Evolutionary conservation across 2,329 filamentous ascomycete genomes (phyloP).

Genomic region (Fusarium pseudonygamai): DNA sequence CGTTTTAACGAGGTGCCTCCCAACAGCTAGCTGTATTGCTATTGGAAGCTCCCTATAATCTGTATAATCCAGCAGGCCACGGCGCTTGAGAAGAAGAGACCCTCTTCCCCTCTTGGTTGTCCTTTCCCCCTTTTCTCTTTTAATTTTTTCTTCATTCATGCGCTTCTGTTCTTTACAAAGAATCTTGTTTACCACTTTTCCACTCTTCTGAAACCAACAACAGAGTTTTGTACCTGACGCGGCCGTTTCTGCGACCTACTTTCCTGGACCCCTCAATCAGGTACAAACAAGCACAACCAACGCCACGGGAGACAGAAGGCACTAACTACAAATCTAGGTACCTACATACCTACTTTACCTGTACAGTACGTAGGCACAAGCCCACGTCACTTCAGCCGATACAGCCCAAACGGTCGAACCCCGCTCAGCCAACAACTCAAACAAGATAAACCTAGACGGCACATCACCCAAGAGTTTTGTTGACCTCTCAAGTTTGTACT

Average conservation of each 20-base stretch:
- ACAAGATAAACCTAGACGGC: slow-evolving; percentile 12
- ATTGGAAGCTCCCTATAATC: background rate
- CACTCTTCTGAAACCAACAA: slow-evolving; percentile 3
- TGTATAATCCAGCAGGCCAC: slow-evolving; percentile 2
- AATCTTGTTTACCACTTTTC: background rate
- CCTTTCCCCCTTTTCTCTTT: background rate
- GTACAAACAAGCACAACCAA: background rate
- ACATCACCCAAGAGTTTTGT: background rate
- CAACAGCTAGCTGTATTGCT: background rate
- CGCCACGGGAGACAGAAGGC: slow-evolving; percentile 6
- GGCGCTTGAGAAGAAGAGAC: slow-evolving; percentile 27
- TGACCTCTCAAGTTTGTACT: background rate
- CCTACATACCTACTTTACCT: slow-evolving; percentile 5
- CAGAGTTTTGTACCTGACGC: slow-evolving; percentile 37
- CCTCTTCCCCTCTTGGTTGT: slow-evolving; percentile 13
- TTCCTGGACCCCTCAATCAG: slow-evolving; percentile 29
- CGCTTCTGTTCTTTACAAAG: background rate
- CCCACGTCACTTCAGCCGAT: slow-evolving; percentile 19
- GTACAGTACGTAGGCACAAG: background rate
- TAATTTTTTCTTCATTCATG: background rate
- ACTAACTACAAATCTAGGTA: slow-evolving; percentile 1
- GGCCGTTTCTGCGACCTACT: slow-evolving; percentile 45
- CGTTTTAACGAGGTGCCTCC: slow-evolving; percentile 15
- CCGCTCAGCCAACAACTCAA: slow-evolving; percentile 36
- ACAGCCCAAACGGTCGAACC: slow-evolving; percentile 27